Base-by-base conservation (phyloP, 306 rosid genomes). In the Heteromeles arbutifolia region DNA sequence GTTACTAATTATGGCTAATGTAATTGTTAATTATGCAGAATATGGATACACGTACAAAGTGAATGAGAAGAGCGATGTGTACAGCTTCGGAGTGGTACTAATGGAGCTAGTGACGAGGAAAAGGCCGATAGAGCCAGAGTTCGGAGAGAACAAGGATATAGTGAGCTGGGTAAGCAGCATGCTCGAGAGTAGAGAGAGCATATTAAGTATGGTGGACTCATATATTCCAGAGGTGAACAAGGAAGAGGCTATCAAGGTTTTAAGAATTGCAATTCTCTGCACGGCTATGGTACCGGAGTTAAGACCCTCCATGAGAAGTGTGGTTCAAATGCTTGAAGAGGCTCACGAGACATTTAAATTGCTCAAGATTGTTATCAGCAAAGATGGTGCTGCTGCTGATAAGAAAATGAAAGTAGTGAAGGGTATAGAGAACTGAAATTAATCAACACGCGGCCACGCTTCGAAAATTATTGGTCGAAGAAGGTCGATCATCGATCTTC, bases 31-130 rank as follows among this genome's bases (percentile, higher is more conserved):
- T 45, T 67, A 3, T 70, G 82, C 87, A 95, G 99, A 96, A 69
- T 96, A 92, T 74, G 99, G 92, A 0, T 96, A 96, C 84, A 90
- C 92, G 0, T 82, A 80, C 87, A 92, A 80, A 48, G 97, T 96
- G 66, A 93, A 84, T 19, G 99, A 92, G 87, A 96, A 96, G 84
- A 88, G 98, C 65, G 99, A 96, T 9, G 97, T 95, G 48, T 95
- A 95, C 29, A 95, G 99, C 48, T 95, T 92, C 45, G 97, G 99
- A 4, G 99, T 96, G 26, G 99, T 96, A 28, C 52, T 96, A 14
- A 84, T 96, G 92, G 99, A 96, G 83, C 68, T 96, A 1, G 98
- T 92, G 72, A 89, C 87, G 0, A 97, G 99, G 1, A 96, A 89
- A 67, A 96, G 84, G 82, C 90, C 99, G 5, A 92, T 82, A 2